Evolutionary conservation across 1,139 yeast genomes (phyloP), one percentile per base, ranked within the genome.

Genomic region (Meyerozyma athensensis): DNA sequence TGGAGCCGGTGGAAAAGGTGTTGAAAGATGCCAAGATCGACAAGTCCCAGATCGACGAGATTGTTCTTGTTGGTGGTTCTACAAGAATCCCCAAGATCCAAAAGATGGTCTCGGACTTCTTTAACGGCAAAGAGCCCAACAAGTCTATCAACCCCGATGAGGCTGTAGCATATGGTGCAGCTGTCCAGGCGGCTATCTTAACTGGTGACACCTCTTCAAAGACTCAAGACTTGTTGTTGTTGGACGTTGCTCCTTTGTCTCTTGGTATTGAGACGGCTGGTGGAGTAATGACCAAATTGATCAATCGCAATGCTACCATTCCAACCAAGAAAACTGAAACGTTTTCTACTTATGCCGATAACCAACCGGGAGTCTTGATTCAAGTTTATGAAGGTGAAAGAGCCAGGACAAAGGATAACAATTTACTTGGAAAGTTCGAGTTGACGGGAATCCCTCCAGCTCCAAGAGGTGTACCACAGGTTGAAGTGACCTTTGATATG

Each of bases 71-170:
- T 50, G 95, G 95, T 77, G 95, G 95, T 70, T 85, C 95, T 46
- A 85, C 95, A 67, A 85, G 95, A 80, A 85, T 85, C 72, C 95
- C 95, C 77, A 84, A 84, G 82, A 83, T 85, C 55, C 95, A 85
- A 73, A 84, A 83, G 71, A 74, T 84, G 68, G 81, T 84, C 39
- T 80, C 89, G 48, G 92, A 84, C 72, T 83, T 75, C 81, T 85
- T 85, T 68, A 85, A 84, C 68, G 95, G 95, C 64, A 85, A 85
- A 77, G 86, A 83, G 69, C 86, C 86, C 65, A 85, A 84, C 77
- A 84, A 83, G 79, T 81, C 84, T 49, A 81, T 81, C 66, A 81
- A 81, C 81, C 72, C 72, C 35, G 82, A 77, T 65, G 85, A 79
- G 58, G 85, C 85, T 46, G 85, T 79, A 52, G 85, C 85, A 31